Evolutionary conservation across 2,329 filamentous ascomycete species (phyloP), one percentile per base, ranked within the genome.

Genomic region (Stemphylium vesicarium): DNA sequence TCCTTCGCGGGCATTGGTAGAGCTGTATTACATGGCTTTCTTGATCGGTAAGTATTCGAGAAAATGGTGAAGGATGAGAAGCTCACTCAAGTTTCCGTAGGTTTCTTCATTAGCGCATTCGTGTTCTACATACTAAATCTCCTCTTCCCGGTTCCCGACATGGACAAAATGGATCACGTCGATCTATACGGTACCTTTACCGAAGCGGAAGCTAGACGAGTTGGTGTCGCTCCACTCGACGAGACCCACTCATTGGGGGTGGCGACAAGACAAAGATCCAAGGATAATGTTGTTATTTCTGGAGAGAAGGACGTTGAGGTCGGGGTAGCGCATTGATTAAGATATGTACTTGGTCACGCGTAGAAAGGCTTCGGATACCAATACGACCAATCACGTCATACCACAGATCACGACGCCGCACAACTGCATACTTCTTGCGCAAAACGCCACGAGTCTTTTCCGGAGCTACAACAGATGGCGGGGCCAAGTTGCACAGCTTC

Each of bases 11-110:
- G 68, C 66, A 3, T 56, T 80, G 32, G 75, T 75, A n/a, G 69
- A 82, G 60, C 58, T 82, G 15, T 81, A 81, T 58, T 81, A 78
- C 52, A 77, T 79, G 69, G 78, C 80, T 0, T 82, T 81, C 54
- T 71, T 81, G 11, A 70, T 80, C 13, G 80, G 79, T 71, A 42
- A 59, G 69, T 55, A 8, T 22, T 16, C 9, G 16, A 1, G 12
- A 5, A n/a, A 2, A 33, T 2, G 18, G n/a, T 4, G 20, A 5
- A 18, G 12, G 16, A 6, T 20, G 1, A 10, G 18, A 26, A 4
- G 2, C 12, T 10, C 15, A 38, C 49, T 59, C 3, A 69, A 20
- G 46, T 9, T 10, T 9, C 9, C 1, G 15, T 16, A 78, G 78
- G 77, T 5, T 79, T 79, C 62, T 77, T 76, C 49, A 71, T 74